These are phyloP conservation scores for Meredithiella fracta DNA, from an alignment of 2,329 filamentous ascomycete genomes.

Conservation along the genomic window DNA sequence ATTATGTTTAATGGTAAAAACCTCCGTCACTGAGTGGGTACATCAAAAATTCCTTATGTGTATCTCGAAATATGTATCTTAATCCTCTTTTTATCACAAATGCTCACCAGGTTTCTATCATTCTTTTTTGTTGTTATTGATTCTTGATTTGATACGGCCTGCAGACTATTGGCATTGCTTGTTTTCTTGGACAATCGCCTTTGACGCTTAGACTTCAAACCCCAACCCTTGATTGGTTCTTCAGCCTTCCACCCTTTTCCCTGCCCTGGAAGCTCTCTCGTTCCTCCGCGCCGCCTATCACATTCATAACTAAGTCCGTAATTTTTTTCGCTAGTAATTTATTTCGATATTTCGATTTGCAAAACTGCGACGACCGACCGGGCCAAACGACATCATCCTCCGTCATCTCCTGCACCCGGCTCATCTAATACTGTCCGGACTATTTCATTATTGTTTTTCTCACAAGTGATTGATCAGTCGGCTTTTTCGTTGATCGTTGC, in stretches of 20 bases:
- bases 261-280: not conserved
- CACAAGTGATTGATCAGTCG: not conserved
- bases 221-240: slow-evolving; percentile 3
- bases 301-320: not conserved
- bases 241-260: slow-evolving; percentile 4
- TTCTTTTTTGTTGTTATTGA: no score
- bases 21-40: no score
- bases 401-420: not conserved
- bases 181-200: no score
- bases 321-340: slow-evolving; percentile 5
- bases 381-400: no score
- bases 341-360: slow-evolving; percentile 1
- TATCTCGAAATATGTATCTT: no score
- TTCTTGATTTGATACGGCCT: no score
- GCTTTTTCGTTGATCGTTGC: not conserved
- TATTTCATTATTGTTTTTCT: not conserved
- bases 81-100: no score
- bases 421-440: not conserved
- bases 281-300: no score
- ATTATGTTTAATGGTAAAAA: no score
- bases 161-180: no score
- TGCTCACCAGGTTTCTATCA: no score
- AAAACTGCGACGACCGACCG: not conserved
- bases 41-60: no score
- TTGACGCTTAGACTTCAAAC: not conserved